These are phyloP conservation scores for Scedosporium apiospermum DNA, from an alignment of 2,329 filamentous ascomycete genomes.

Conservation along the genomic window DNA sequence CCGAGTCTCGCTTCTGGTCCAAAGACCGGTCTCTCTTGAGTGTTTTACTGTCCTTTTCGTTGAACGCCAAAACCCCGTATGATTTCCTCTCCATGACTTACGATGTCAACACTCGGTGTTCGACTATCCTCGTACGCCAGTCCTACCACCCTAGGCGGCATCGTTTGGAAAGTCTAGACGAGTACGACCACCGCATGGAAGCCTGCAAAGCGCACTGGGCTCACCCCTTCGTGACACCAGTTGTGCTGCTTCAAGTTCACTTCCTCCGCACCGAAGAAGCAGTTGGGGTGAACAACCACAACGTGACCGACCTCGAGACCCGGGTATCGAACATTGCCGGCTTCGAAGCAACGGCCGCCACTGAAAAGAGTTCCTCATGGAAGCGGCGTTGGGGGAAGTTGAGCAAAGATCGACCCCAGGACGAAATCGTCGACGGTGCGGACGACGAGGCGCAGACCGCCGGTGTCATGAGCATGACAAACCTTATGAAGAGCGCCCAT, in stretches of 20 bases:
- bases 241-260: constrained; percentile 36
- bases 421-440: constrained; percentile 7
- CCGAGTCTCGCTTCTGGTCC: constrained; percentile 30
- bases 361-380: constrained; percentile 14
- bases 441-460: constrained; percentile 11
- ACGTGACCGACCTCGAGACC: constrained; percentile 29
- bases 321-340: constrained; percentile 34
- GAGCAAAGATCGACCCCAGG: neutral
- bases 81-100: constrained; percentile 39
- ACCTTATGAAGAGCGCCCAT: constrained; percentile 35
- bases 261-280: constrained; percentile 34
- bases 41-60: constrained; percentile 34
- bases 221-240: constrained; percentile 33
- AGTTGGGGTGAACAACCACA: constrained; percentile 31
- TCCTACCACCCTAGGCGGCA: constrained; percentile 32
- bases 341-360: constrained; percentile 21
- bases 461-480: constrained; percentile 32
- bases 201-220: constrained; percentile 34
- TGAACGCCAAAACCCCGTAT: constrained; percentile 32
- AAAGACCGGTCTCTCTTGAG: constrained; percentile 25
- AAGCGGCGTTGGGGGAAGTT: constrained; percentile 14
- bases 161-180: constrained; percentile 28
- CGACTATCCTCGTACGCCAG: constrained; percentile 32
- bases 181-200: constrained; percentile 35
- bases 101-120: constrained; percentile 24